Base-by-base conservation (phyloP, 305 asterid genomes). In the Nicotiana rustica region DNA sequence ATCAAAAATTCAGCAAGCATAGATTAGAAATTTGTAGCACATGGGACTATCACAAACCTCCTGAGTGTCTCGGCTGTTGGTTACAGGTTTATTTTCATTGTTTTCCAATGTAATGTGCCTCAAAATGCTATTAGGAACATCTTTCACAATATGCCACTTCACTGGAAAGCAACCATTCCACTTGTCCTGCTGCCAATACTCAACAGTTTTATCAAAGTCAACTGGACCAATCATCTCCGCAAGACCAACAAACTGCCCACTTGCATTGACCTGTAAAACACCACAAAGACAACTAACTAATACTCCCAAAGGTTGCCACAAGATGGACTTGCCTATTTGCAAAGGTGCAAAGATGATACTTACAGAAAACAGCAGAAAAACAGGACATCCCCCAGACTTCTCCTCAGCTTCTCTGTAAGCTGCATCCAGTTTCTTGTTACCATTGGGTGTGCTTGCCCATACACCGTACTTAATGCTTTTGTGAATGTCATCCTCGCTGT, bases 131-230 rank as follows among this genome's bases (percentile, higher is more conserved):
- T 88, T 88, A 2, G 90, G 91, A 38, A 88, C 71, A 81, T 88
- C 91, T 71, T 88, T 88, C 47, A 88, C 77, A 4, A 88, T 83
- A 57, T 86, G 90, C 91, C 91, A 88, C 77, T 86, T 88, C 57
- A 86, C 83, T 57, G 89, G 87, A 47, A 88, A 88, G 77, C 87
- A 85, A 60, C 91, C 91, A 67, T 77, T 88, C 91, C 91, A 88
- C 85, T 88, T 88, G 83, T 88, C 90, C 80, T 88, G 91, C 73
- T 88, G 91, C 91, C 91, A 88, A 73, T 86, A 86, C 36, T 85
- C 90, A 47, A 88, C 64, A 36, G 81, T 83, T 57, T 52, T 81
- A 55, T 86, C 86, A 55, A 85, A 88, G 62, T 88, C 86, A 60
- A 88, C 90, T 0, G 85, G 84, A 17, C 91, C 91, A 47, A 66